Base-by-base conservation (phyloP, 768 basidiomycete species). In the Omphalotus guepiniiformis region DNA sequence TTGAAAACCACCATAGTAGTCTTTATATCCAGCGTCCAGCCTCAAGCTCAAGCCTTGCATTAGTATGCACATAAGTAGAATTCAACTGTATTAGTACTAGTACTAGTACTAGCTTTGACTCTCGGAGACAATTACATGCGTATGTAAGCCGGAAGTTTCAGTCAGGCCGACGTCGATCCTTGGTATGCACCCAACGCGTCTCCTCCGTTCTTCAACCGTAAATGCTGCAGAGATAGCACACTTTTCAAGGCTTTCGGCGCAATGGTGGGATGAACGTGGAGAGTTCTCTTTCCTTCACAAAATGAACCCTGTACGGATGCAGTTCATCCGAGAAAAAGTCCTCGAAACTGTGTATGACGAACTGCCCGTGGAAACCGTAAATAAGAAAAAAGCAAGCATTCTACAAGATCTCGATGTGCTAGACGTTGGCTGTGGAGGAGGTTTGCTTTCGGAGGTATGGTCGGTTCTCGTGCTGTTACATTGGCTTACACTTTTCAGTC, bases 391-490 rank as follows among this genome's bases (percentile, higher is more conserved):
- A 56, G 23, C 51, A 53, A 53, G 66, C 55, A 65, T 71, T 6
- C 68, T 99, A 23, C 62, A 66, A 3, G 91, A 85, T 0, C 66
- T 85, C 59, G 78, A 85, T 49, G 82, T 88, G 12, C 69, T 97
- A 42, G 94, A 97, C 61, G 84, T 97, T 2, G 96, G 96, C 0
- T 98, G 96, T 62, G 96, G 96, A 6, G 96, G 96, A 0, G 96
- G 96, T 0, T 68, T 98, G 49, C 72, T 99, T 47, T 85, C 90
- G 19, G 95, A 98, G 76, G 94, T 91, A n/a, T 21, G 27, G 27
- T 4, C 16, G 26, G 26, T 28, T 18, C 30, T 21, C 16, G n/a
- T 26, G n/a, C 12, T 42, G 18, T 40, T 27, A 27, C 34, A n/a
- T 32, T 23, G 23, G 48, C 44, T 42, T n/a, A 39, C 39, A 36